Conservation (phyloP, 352 stramenopile species). For the Phytopythium aichiense region DNA sequence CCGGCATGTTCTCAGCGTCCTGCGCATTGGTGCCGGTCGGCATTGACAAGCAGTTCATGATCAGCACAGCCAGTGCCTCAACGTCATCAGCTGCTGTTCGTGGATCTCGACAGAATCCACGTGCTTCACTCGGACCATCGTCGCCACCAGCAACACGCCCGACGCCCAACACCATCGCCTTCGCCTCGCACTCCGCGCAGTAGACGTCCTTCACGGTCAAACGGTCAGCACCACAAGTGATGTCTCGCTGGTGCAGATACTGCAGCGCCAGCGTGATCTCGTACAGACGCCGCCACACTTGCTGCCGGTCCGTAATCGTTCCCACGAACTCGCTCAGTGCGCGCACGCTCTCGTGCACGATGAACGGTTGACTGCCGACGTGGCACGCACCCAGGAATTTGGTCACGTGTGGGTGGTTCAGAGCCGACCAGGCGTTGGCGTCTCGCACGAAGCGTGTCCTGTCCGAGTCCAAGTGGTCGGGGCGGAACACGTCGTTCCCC, state of each 20-base stretch:
- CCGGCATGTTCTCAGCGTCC: too few relatives aligned
- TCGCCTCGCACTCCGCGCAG: background rate
- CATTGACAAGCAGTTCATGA: background rate
- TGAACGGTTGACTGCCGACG: background rate
- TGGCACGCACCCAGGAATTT: constrained; percentile 17
- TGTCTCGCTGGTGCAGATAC: background rate
- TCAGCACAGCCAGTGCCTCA: background rate
- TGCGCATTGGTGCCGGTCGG: too few relatives aligned
- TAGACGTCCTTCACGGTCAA: background rate
- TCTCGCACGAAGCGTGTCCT: too few relatives aligned
- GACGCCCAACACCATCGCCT: background rate
- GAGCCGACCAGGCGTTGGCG: too few relatives aligned
- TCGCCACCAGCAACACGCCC: background rate
- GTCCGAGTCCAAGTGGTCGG: too few relatives aligned
- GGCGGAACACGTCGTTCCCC: too few relatives aligned
- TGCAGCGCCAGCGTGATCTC: background rate
- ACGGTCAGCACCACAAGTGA: background rate
- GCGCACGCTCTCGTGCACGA: background rate
- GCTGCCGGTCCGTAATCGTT: too few relatives aligned
- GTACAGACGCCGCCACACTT: background rate
- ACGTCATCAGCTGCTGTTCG: too few relatives aligned
- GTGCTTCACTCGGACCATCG: too few relatives aligned
- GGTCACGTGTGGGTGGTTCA: constrained; percentile 14
- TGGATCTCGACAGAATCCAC: too few relatives aligned
- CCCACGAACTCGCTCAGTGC: background rate